These are phyloP conservation scores for Ascobolus immersus DNA, from an alignment of 495 filamentous ascomycete species.

Conservation along the genomic window DNA sequence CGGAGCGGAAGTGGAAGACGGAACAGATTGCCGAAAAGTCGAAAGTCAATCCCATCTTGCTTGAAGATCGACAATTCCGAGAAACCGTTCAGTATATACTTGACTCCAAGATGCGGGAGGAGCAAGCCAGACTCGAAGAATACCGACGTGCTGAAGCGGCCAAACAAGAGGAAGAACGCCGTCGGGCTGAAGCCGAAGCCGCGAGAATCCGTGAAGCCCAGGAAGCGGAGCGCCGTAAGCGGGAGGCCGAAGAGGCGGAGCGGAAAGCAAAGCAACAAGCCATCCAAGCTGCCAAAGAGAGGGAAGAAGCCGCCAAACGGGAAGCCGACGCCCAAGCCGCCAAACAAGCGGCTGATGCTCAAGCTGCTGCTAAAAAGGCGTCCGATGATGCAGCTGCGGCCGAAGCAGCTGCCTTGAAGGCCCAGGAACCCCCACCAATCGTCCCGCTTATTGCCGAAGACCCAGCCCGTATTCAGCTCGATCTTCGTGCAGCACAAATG, in stretches of 20 bases:
- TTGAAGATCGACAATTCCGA: too few relatives aligned
- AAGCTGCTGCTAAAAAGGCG: neutral
- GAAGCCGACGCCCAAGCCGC: constrained; percentile 3
- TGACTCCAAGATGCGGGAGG: neutral
- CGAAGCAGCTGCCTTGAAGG: constrained; percentile 7
- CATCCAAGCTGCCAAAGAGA: constrained; percentile 10
- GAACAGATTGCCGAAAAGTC: too few relatives aligned
- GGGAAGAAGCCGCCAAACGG: neutral
- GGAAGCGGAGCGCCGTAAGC: constrained; percentile 7
- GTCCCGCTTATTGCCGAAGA: too few relatives aligned
- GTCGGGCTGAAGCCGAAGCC: neutral
- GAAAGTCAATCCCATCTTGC: too few relatives aligned
- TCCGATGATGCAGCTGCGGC: too few relatives aligned
- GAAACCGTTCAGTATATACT: too few relatives aligned
- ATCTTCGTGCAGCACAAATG: too few relatives aligned
- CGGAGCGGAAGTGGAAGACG: too few relatives aligned
- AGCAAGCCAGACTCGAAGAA: neutral
- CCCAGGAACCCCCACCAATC: constrained; percentile 8
- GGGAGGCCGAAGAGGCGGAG: constrained; percentile 11
- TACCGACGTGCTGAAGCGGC: neutral
- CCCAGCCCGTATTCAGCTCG: too few relatives aligned
- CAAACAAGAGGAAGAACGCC: constrained; percentile 3
- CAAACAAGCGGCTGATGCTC: neutral
- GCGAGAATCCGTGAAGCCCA: neutral
- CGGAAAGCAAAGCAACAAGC: constrained; percentile 6